Percentiles rank a stretch among this genome's conserved stretches.
Evolutionary conservation across 169 alveolate genomes (phyloP).

Genomic region (Eimeria acervulina): DNA sequence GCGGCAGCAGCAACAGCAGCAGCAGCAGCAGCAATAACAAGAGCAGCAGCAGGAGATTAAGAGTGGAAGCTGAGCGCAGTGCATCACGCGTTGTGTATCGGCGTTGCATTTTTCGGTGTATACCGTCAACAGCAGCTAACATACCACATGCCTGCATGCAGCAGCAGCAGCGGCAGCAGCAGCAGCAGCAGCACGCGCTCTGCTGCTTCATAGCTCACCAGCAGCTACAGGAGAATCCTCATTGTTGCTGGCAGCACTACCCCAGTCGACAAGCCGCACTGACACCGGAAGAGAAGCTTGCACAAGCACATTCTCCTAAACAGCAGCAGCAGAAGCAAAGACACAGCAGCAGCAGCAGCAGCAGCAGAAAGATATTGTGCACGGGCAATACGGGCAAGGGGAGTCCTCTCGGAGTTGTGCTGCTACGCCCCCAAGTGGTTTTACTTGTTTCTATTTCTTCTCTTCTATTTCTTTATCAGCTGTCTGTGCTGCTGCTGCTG

Average conservation of each 20-base stretch:
- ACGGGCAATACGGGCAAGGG: not conserved
- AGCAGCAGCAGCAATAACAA: not conserved
- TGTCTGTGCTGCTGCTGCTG: not conserved
- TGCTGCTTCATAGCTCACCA: not conserved
- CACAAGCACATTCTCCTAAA: conserved; percentile 24
- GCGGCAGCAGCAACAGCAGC: not conserved
- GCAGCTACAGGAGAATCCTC: not conserved
- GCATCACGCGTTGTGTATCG: too few relatives aligned
- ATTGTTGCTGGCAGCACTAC: conserved; percentile 47
- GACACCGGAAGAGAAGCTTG: conserved; percentile 13
- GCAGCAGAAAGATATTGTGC: not conserved
- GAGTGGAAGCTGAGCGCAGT: not conserved
- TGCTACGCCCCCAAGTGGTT: not conserved
- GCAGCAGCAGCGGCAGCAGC: too few relatives aligned
- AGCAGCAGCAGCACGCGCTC: too few relatives aligned
- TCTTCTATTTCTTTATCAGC: not conserved
- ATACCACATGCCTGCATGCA: not conserved
- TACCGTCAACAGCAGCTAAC: not conserved
- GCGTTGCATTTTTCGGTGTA: not conserved
- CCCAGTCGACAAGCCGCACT: conserved; percentile 69
- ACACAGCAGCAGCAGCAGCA: not conserved
- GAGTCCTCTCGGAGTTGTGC: not conserved
- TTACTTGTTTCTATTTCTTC: not conserved
- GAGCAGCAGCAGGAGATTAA: not conserved
- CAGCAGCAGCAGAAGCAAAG: not conserved